Base-by-base conservation (phyloP, 257 asterid species). In the Nicotiana undulata region DNA sequence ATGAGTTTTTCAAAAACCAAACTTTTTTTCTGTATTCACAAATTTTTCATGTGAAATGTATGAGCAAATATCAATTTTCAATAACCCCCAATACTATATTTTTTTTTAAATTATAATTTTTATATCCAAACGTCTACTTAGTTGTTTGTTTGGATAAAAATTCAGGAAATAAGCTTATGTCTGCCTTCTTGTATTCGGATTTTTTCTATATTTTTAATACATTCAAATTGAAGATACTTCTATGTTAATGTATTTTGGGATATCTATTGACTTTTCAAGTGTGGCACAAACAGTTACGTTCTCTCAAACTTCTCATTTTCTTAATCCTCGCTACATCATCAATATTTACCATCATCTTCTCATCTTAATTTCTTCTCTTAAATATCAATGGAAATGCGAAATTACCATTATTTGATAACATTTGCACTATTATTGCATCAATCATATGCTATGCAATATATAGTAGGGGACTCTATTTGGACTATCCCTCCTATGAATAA, bases 381-480 rank as follows among this genome's bases (percentile, higher is more conserved):
- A 74, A 15, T 74, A 15, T 26, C 79, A 74, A 74, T 74, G 79
- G 44, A 74, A 74, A 26, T 26, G 44, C 40, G 16, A 74, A 74
- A 74, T 29, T 63, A 49, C 12, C n/a, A 9, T 40, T 66, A 17
- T 17, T 82, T 51, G 75, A 0, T 74, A 24, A 26, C 13, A 26
- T 49, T 24, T 74, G 16, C 17, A 15, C 0, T 49, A 26, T 49
- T 74, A 7, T 72, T 72, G 51, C 4, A 17, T 52, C 74, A 58
- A 40, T 85, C 85, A 49, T 26, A 29, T 13, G 82, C 86, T 29
- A 65, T 31, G 17, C 83, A 86, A 32, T 85, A 85, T 79, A 76
- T 24, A 2, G 95, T 93, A 6, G 97, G 97, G 16, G 97, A 89
- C 81, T 85, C 90, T 8, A 82, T 89, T 32, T 90, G 98, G 98